Conservation (phyloP, 192 early-diverging fungal species). For the Anaeromyces robustus region DNA sequence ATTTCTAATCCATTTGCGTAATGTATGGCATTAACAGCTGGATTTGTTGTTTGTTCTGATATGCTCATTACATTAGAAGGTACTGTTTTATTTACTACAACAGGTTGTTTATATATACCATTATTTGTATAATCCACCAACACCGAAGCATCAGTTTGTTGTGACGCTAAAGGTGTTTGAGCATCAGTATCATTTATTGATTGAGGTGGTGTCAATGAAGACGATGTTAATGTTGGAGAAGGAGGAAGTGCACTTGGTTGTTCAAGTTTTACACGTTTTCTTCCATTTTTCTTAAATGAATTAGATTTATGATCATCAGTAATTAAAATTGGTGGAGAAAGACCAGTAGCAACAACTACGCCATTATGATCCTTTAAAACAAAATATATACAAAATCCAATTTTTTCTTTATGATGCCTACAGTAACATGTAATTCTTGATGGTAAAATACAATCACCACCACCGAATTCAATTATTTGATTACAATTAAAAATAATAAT, state of each 20-base stretch:
- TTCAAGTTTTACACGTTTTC: conserved; percentile 17
- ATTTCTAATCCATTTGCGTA: background rate
- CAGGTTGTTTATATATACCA: background rate
- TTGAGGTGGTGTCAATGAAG: background rate
- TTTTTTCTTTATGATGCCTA: conserved; percentile 85
- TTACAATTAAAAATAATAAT: conserved; percentile 81
- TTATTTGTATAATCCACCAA: background rate
- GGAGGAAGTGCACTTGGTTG: conserved; percentile 5
- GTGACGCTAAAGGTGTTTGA: conserved; percentile 3
- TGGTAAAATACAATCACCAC: conserved; percentile 75
- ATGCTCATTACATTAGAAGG: too few relatives aligned
- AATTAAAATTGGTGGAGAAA: conserved; percentile 87
- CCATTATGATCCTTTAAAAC: conserved; percentile 50
- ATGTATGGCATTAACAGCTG: background rate
- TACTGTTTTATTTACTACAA: background rate
- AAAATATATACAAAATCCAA: conserved; percentile 81
- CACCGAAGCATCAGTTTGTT: conserved; percentile 1
- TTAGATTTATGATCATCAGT: conserved; percentile 91
- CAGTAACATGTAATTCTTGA: conserved; percentile 94
- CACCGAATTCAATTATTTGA: conserved; percentile 70
- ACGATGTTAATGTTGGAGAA: background rate
- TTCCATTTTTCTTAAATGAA: conserved; percentile 37
- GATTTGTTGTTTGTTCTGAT: background rate
- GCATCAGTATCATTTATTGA: background rate
- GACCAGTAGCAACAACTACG: conserved; percentile 52